A percentile compares a stretch with the other conserved stretches of the same genome.
phyloP scores from a whole-genome alignment of 2,329 filamentous ascomycete genomes.

The Ceratocystis smalleyi region DNA sequence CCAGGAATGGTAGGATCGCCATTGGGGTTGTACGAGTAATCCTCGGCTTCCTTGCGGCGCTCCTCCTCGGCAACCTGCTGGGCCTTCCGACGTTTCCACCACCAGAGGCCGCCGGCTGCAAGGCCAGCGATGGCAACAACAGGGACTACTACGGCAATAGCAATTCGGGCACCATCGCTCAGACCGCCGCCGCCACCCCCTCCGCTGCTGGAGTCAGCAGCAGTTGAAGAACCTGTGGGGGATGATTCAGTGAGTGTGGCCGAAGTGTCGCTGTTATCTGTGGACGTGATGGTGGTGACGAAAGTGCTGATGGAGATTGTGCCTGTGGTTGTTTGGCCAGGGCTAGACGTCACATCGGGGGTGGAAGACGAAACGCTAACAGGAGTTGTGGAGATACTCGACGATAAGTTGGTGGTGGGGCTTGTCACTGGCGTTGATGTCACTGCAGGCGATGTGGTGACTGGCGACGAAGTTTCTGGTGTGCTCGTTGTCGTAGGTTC shows the following conservation, averaged over 20 bases:
- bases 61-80: slow-evolving; percentile 74
- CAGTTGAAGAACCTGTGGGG: slow-evolving; percentile 22
- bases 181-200: slow-evolving; percentile 28
- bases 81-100: slow-evolving; percentile 81
- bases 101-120: slow-evolving; percentile 58
- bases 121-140: slow-evolving; percentile 76
- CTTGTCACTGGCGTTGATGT: background rate
- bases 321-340: slow-evolving; percentile 15
- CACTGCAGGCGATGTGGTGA: slow-evolving; percentile 12
- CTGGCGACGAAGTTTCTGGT: slow-evolving; percentile 7
- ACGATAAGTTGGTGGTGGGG: background rate
- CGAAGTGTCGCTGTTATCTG: slow-evolving; percentile 5
- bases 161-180: slow-evolving; percentile 54
- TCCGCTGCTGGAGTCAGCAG: slow-evolving; percentile 21
- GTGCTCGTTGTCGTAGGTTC: slow-evolving; percentile 13
- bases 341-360: slow-evolving; percentile 13
- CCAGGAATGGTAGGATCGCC: slow-evolving; percentile 63
- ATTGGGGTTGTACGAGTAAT: slow-evolving; percentile 97
- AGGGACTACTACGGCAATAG: slow-evolving; percentile 84
- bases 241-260: slow-evolving; percentile 17
- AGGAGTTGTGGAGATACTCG: slow-evolving; percentile 18
- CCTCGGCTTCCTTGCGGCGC: slow-evolving; percentile 87
- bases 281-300: slow-evolving; percentile 20
- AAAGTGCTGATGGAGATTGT: slow-evolving; percentile 18
- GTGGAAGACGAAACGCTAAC: slow-evolving; percentile 15